Percentiles rank a stretch among this genome's conserved stretches.
Evolutionary conservation across 495 filamentous ascomycete genomes (phyloP).

Genomic region (Viridothelium virens): DNA sequence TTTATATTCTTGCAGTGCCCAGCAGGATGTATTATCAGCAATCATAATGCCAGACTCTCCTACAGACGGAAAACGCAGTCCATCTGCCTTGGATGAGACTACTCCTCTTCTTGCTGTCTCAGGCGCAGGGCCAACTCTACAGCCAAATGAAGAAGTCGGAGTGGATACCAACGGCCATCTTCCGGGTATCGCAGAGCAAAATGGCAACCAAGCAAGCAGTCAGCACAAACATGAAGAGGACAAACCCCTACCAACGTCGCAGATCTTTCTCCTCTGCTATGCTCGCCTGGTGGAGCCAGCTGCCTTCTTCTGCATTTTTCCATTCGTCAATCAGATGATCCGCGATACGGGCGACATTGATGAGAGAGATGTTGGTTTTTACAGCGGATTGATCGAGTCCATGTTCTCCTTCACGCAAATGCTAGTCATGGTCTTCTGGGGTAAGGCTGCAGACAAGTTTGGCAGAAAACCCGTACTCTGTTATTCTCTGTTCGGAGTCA

Average conservation of each 20-base stretch:
- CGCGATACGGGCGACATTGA: slow-evolving; percentile 48
- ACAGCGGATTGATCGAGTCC: slow-evolving; percentile 64
- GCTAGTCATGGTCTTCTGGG: slow-evolving; percentile 54
- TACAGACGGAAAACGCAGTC: neutral
- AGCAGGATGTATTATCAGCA: neutral
- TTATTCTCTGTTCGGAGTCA: slow-evolving; percentile 51
- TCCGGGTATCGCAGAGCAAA: neutral
- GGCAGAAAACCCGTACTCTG: slow-evolving; percentile 63
- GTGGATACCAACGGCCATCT: neutral
- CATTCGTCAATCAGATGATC: slow-evolving; percentile 67
- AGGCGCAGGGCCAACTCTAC: neutral
- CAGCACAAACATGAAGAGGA: slow-evolving; percentile 25
- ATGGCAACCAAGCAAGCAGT: neutral
- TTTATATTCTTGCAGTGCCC: too few species aligned
- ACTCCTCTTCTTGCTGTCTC: slow-evolving; percentile 3
- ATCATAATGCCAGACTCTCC: neutral
- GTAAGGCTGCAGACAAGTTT: slow-evolving; percentile 53
- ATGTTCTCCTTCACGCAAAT: slow-evolving; percentile 62
- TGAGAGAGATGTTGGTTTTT: slow-evolving; percentile 60
- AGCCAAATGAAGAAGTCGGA: neutral
- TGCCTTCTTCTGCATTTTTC: slow-evolving; percentile 68
- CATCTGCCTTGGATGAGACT: slow-evolving; percentile 1
- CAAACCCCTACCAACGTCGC: slow-evolving; percentile 47
- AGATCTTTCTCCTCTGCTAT: slow-evolving; percentile 60
- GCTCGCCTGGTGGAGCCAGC: slow-evolving; percentile 63